Evolutionary conservation across 768 basidiomycete species (phyloP).

Genomic region (Amanita muscaria): DNA sequence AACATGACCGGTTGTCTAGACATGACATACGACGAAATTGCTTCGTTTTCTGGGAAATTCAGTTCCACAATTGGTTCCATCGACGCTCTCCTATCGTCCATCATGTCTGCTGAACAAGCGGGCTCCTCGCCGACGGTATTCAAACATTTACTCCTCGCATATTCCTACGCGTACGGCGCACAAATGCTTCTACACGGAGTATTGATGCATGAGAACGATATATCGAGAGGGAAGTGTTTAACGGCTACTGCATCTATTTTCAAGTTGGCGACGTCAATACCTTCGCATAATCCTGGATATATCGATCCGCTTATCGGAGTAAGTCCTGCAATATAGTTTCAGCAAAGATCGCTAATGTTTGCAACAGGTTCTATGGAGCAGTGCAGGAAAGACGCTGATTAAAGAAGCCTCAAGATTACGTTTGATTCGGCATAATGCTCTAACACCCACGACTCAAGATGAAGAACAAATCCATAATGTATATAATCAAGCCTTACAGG

Average conservation of each 20-base stretch:
- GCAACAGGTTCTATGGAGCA: slow-evolving; percentile 7
- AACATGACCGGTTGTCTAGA: neutral
- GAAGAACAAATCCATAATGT: slow-evolving; percentile 5
- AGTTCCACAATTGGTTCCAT: neutral
- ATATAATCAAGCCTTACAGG: slow-evolving; percentile 4
- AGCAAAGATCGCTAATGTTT: neutral
- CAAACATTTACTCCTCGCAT: slow-evolving; percentile 1
- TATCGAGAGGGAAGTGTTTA: neutral
- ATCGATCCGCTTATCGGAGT: slow-evolving; percentile 6
- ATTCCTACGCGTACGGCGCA: slow-evolving; percentile 1
- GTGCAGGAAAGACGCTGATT: slow-evolving; percentile 3
- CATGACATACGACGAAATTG: slow-evolving; percentile 7
- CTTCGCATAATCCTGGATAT: slow-evolving; percentile 1
- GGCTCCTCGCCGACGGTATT: neutral
- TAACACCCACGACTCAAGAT: neutral
- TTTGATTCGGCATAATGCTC: neutral
- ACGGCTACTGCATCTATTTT: slow-evolving; percentile 1
- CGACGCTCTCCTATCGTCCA: slow-evolving; percentile 1
- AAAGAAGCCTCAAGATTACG: slow-evolving; percentile 7
- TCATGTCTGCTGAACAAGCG: neutral
- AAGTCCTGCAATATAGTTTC: neutral
- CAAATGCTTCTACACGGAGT: slow-evolving; percentile 6
- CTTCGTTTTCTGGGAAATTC: slow-evolving; percentile 2
- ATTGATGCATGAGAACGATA: slow-evolving; percentile 1
- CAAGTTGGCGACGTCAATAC: slow-evolving; percentile 2